Evolutionary conservation across 441 rosid species (phyloP).

Genomic region (Viola pubescens): DNA sequence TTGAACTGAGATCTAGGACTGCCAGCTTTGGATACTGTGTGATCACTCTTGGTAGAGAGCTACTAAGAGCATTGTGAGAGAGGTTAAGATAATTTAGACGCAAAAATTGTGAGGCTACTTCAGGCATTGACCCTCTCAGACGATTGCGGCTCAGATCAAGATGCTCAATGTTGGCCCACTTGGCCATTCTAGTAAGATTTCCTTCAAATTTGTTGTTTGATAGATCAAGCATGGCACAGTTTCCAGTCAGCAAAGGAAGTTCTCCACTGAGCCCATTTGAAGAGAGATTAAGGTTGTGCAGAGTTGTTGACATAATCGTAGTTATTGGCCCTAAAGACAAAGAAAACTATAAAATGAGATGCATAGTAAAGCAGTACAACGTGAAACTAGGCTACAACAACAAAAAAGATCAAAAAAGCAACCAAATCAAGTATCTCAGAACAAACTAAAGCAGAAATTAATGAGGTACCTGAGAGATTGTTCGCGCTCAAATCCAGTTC

Average conservation of each 20-base stretch:
- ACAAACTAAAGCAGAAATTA: slow-evolving; percentile 12
- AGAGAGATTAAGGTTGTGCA: slow-evolving; percentile 65
- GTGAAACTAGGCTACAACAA: not conserved
- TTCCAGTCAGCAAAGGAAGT: slow-evolving; percentile 83
- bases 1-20: slow-evolving; percentile 81
- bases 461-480: slow-evolving; percentile 76
- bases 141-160: slow-evolving; percentile 87
- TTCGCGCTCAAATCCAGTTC: slow-evolving; percentile 87
- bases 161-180: slow-evolving; percentile 77
- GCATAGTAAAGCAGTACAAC: slow-evolving; percentile 4
- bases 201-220: slow-evolving; percentile 84
- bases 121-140: slow-evolving; percentile 72
- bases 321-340: slow-evolving; percentile 67
- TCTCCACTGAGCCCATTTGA: slow-evolving; percentile 72
- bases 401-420: not conserved
- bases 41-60: slow-evolving; percentile 56
- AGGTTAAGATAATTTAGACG: slow-evolving; percentile 85
- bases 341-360: slow-evolving; percentile 21
- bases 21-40: slow-evolving; percentile 66
- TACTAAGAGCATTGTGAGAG: slow-evolving; percentile 64
- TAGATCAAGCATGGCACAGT: slow-evolving; percentile 71
- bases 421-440: not conserved
- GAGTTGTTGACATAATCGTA: slow-evolving; percentile 70
- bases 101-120: slow-evolving; percentile 65
- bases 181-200: slow-evolving; percentile 59